A percentile compares a stretch with the other conserved stretches of the same genome.
phyloP scores from a whole-genome alignment of 768 basidiomycete species.

The Cystobasidium tubakii region DNA sequence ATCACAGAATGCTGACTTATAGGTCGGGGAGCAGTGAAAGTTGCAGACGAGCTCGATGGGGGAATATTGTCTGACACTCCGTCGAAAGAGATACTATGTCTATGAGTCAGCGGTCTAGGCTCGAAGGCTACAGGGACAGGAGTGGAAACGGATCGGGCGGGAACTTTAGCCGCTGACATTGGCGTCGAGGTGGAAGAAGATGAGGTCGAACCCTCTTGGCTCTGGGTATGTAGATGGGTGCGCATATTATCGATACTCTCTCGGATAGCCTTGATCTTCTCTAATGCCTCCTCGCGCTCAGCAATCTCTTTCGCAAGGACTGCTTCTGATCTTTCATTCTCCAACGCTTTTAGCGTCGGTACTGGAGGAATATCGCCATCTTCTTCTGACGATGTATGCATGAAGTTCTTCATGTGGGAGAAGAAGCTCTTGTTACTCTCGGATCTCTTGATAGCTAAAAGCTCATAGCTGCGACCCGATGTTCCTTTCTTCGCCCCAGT shows the following conservation, averaged over 20 bases:
- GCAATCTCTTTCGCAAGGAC: not conserved
- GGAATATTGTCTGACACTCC: not conserved
- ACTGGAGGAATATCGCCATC: not conserved
- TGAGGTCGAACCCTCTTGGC: not conserved
- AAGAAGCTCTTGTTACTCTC: constrained; percentile 18
- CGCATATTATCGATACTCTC: constrained; percentile 10
- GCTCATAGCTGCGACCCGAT: not conserved
- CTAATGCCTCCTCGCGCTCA: not conserved
- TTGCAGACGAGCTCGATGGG: not conserved
- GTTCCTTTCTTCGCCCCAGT: not conserved
- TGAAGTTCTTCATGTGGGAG: not conserved
- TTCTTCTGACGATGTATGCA: not conserved
- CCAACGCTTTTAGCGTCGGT: not conserved
- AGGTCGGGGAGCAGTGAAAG: constrained; percentile 12
- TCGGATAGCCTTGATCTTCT: constrained; percentile 2
- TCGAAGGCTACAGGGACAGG: not conserved
- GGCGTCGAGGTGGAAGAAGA: not conserved
- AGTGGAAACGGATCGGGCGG: not conserved
- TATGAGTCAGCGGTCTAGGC: not conserved
- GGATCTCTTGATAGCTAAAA: not conserved
- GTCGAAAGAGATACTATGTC: constrained; percentile 8
- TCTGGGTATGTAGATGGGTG: not conserved
- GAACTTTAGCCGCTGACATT: not conserved
- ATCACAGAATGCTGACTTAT: constrained; percentile 20
- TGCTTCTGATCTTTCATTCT: not conserved